Base-by-base conservation (phyloP, 129 eudicot species). In the Escallonia rubra region DNA sequence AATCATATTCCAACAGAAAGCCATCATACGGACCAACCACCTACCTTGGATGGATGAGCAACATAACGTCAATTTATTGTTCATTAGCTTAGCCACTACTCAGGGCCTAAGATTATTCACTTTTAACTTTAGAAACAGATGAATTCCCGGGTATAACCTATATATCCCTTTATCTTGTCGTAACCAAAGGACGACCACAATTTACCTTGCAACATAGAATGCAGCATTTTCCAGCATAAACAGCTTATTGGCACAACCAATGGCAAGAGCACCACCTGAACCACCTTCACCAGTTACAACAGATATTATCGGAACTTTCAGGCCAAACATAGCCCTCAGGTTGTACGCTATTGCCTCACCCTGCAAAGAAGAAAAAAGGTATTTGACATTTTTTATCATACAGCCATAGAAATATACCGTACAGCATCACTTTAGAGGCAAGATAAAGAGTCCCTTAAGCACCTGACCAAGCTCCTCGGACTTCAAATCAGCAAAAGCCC, bases 231-330 rank as follows among this genome's bases (percentile, higher is more conserved):
- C 82, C 60, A 78, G 65, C 82, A 78, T 78, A 53, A 78, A 46
- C 59, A 72, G 52, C 77, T 67, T 78, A 61, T 78, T 78, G 47
- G 74, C 78, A 58, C 83, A 79, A 62, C 67, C 83, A 68, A 79
- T 79, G 59, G 83, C 83, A 40, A 79, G 75, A 63, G 83, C 79
- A 12, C 79, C 79, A 65, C 83, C 82, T 11, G 83, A 79, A 52
- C 83, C 83, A 45, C 83, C 83, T 73, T 79, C 83, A 38, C 79
- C 79, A 2, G 72, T 74, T 23, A 79, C 79, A 42, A 79, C 57
- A n/a, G 83, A 41, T n/a, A 79, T 43, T 11, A 79, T 58, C 14
- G 83, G 83, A 23, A 79, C 76, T 64, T 74, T 73, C 68, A 79
- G 69, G 16, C 79, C 83, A 74, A 79, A 79, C 83, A 79, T 79